phyloP scores from a whole-genome alignment of 768 basidiomycete species.

The Pholiota molesta region DNA sequence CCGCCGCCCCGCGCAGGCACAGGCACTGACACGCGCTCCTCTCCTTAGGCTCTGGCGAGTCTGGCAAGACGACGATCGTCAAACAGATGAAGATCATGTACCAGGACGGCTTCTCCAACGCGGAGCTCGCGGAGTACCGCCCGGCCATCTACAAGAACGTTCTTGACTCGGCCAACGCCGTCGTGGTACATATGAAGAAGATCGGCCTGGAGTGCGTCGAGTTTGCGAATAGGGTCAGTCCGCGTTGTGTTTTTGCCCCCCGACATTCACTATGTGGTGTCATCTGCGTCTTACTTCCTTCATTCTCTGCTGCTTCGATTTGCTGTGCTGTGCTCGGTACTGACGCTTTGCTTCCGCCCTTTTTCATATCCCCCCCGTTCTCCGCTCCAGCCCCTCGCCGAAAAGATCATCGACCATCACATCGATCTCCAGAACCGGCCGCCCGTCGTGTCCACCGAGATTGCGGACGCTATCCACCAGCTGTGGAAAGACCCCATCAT shows the following conservation, averaged over 20 bases:
- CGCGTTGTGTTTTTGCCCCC: background rate
- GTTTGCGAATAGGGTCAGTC: constrained; percentile 10
- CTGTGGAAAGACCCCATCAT: constrained; percentile 75
- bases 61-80: constrained; percentile 93
- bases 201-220: constrained; percentile 78
- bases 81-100: constrained; percentile 99
- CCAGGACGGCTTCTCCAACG: constrained; percentile 81
- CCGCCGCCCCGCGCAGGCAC: background rate
- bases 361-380: constrained; percentile 1
- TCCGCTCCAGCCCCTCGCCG: constrained; percentile 41
- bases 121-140: constrained; percentile 78
- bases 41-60: constrained; percentile 84
- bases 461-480: constrained; percentile 69
- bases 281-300: background rate
- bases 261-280: background rate
- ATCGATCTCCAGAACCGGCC: constrained; percentile 42
- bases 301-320: background rate
- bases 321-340: background rate
- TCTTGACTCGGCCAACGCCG: constrained; percentile 84
- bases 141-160: constrained; percentile 85
- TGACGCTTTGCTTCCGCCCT: background rate
- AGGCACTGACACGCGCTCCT: background rate
- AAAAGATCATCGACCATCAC: constrained; percentile 64
- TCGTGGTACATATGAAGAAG: constrained; percentile 86
- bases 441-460: constrained; percentile 54